These are phyloP conservation scores for Neurospora crassa DNA, from an alignment of 2,329 filamentous ascomycete genomes.

Conservation along the genomic window DNA sequence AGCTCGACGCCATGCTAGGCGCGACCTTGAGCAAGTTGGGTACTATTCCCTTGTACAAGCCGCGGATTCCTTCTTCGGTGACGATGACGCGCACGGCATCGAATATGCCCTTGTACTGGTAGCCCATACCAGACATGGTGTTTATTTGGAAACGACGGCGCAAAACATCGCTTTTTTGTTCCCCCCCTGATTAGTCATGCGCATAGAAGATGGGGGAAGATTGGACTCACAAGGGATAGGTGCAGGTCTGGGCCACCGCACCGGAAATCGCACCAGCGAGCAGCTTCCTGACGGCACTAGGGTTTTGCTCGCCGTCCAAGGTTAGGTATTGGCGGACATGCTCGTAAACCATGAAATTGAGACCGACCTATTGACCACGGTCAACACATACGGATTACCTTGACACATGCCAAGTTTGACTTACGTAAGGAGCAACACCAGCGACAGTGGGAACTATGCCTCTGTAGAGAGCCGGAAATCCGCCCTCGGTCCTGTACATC, in stretches of 20 bases:
- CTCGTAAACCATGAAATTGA: constrained; percentile 99
- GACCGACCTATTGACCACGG: constrained; percentile 54
- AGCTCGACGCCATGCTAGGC: constrained; percentile 96
- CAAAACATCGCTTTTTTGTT: constrained; percentile 67
- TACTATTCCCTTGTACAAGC: constrained; percentile 91
- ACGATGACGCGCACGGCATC: constrained; percentile 80
- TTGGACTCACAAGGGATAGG: constrained; percentile 76
- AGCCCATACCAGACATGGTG: constrained; percentile 97
- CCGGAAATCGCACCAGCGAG: constrained; percentile 89
- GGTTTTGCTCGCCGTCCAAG: constrained; percentile 77
- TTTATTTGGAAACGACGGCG: constrained; percentile 96
- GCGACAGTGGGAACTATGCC: constrained; percentile 91
- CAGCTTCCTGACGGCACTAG: constrained; percentile 69
- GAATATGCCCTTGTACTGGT: constrained; percentile 79
- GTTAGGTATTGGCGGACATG: constrained; percentile 76
- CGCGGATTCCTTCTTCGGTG: constrained; percentile 69
- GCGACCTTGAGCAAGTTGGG: constrained; percentile 95
- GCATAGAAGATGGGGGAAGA: no score
- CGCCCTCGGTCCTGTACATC: constrained; percentile 92
- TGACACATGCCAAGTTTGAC: constrained; percentile 11
- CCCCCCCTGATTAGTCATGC: constrained; percentile 11
- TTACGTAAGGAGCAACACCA: constrained; percentile 87
- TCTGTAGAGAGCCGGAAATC: constrained; percentile 75
- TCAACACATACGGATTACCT: constrained; percentile 10
- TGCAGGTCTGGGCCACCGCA: constrained; percentile 92